Evolutionary conservation across 768 basidiomycete genomes (phyloP), one percentile per base, ranked within the genome.

Genomic region (Leccinum variicolor): DNA sequence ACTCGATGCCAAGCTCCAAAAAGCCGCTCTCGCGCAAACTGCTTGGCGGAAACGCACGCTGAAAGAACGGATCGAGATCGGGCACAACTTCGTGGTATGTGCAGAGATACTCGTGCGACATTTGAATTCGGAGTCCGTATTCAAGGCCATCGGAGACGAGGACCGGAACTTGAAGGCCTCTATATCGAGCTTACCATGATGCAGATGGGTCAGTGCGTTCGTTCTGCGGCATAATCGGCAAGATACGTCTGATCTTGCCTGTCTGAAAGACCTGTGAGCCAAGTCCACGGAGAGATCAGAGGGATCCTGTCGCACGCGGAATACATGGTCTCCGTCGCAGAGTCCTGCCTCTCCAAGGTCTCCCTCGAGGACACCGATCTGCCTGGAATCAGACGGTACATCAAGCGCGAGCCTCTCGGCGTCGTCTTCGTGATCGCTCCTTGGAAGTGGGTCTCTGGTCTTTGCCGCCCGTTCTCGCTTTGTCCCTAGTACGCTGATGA

Each of bases 171-270:
- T n/a, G n/a, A 62, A 33, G 31, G 53, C 31, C 56, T 68, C 15
- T 83, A 85, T 0, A 66, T 81, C 31, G 94, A 98, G 64, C 76
- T 98, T 53, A 86, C 93, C 1, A 63, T 86, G 53, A 63, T 86
- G 53, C 92, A 97, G 74, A 98, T 99, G 90, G 96, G 96, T 36
- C 78, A 94, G 92, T 92, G 59, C 62, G 84, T 72, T 49, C 33
- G 28, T 41, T 49, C 43, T 15, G 26, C n/a, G 2, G 39, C 50
- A 25, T 33, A 26, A 41, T 36, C 3, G 6, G 26, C 48, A 25
- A 39, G 25, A 28, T 51, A 43, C 33, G n/a, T 26, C 48, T 59
- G 47, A 54, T 45, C 29, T 23, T 2, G n/a, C 2, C 28, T 9
- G 34, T 13, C n/a, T 58, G 15, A 11, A 53, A 94, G 94, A 47